Conservation (phyloP, 495 filamentous ascomycete species). For the Antarctomyces pellizariae region DNA sequence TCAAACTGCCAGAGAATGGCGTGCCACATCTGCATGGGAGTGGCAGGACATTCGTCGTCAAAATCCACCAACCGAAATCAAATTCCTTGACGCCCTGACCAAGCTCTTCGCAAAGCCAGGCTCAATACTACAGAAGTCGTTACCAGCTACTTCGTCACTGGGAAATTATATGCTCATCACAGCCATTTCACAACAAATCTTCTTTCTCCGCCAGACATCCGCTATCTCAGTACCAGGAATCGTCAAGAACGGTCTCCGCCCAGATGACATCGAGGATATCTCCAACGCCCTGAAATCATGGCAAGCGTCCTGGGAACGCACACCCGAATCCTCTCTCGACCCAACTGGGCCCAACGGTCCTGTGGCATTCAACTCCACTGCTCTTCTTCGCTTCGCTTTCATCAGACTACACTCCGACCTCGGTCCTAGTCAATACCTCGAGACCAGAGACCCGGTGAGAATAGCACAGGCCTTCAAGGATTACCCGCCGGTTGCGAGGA, state of each 20-base stretch:
- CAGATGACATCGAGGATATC: conserved; percentile 30
- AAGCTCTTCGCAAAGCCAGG: conserved; percentile 20
- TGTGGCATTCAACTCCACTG: conserved; percentile 42
- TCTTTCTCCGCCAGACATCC: conserved; percentile 35
- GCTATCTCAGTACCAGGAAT: conserved; percentile 20
- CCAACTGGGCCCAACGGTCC: conserved; percentile 30
- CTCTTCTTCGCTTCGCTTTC: conserved; percentile 38
- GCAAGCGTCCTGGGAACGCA: conserved; percentile 35
- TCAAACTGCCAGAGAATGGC: conserved; percentile 26
- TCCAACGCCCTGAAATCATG: conserved; percentile 36
- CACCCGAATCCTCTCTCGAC: conserved; percentile 27
- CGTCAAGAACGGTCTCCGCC: conserved; percentile 21
- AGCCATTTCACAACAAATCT: conserved; percentile 46
- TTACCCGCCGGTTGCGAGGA: conserved; percentile 32
- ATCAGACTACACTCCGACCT: conserved; percentile 46
- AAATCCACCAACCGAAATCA: conserved; percentile 19
- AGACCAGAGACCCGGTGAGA: conserved; percentile 33
- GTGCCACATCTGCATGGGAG: conserved; percentile 23
- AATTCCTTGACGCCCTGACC: conserved; percentile 25
- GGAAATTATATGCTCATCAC: conserved; percentile 47
- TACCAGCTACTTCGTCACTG: conserved; percentile 31
- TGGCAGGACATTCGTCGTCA: conserved; percentile 25
- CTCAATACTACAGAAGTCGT: conserved; percentile 22
- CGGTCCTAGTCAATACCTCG: conserved; percentile 33
- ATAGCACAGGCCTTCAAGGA: conserved; percentile 34